phyloP scores from a whole-genome alignment of 345 rosid species.

The Anacardium occidentale region DNA sequence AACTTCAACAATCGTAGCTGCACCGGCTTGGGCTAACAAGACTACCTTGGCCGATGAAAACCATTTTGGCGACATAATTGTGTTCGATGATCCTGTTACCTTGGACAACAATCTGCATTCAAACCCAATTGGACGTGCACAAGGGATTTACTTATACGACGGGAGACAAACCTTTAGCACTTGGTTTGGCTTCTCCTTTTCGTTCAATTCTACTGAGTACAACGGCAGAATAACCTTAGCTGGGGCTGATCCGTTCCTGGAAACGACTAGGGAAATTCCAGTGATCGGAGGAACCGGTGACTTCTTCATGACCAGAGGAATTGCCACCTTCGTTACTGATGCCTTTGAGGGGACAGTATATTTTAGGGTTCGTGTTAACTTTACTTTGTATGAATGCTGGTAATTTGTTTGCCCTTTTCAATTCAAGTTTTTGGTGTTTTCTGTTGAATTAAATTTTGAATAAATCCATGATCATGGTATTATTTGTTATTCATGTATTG shows the following conservation, averaged over 20 bases:
- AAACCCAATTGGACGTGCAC: constrained; percentile 44
- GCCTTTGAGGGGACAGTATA: constrained; percentile 44
- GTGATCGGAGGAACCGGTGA: constrained; percentile 57
- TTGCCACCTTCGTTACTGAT: constrained; percentile 50
- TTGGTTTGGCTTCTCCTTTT: constrained; percentile 50
- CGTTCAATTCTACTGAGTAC: constrained; percentile 35
- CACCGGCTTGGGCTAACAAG: constrained; percentile 38
- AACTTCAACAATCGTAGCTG: constrained; percentile 43
- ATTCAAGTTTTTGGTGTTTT: not conserved
- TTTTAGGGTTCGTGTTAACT: constrained; percentile 37
- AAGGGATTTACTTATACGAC: constrained; percentile 51
- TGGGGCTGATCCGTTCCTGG: constrained; percentile 49
- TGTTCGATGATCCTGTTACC: constrained; percentile 54
- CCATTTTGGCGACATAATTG: constrained; percentile 46
- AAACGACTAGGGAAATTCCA: constrained; percentile 46
- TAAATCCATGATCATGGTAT: no score
- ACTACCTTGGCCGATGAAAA: constrained; percentile 31
- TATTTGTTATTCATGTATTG: no score
- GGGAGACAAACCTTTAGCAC: constrained; percentile 43
- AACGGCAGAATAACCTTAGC: constrained; percentile 41
- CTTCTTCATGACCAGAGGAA: constrained; percentile 50
- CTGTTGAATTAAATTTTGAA: no score
- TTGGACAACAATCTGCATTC: constrained; percentile 51
- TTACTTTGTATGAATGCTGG: constrained; percentile 56
- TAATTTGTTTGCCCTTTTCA: not conserved